phyloP scores from a whole-genome alignment of 495 filamentous ascomycete genomes.

The Tuber microsphaerosporum region DNA sequence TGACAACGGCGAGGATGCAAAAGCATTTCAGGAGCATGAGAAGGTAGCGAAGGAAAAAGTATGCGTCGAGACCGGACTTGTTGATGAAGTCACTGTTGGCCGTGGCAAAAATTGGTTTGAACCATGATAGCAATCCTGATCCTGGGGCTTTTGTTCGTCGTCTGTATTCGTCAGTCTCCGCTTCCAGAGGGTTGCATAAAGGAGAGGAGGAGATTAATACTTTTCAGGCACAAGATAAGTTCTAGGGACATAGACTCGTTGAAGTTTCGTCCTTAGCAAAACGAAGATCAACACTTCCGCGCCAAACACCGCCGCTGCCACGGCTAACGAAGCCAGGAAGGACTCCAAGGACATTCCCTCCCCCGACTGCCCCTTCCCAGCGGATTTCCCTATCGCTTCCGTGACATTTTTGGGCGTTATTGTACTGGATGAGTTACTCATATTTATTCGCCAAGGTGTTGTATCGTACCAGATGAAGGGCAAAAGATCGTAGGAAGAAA shows the following conservation, averaged over 20 bases:
- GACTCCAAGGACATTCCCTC: constrained; percentile 54
- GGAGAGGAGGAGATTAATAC: constrained; percentile 58
- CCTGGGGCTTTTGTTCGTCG: constrained; percentile 36
- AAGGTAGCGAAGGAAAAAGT: constrained; percentile 94
- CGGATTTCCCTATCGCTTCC: not conserved
- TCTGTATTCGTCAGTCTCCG: constrained; percentile 17
- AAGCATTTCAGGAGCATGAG: constrained; percentile 92
- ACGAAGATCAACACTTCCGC: constrained; percentile 70
- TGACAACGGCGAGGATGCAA: constrained; percentile 65
- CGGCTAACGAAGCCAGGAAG: constrained; percentile 69
- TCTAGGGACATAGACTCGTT: constrained; percentile 85
- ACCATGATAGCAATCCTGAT: constrained; percentile 37
- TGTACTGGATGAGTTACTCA: constrained; percentile 2
- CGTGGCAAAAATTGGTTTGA: constrained; percentile 56
- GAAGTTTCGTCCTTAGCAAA: constrained; percentile 67
- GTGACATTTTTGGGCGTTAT: constrained; percentile 3
- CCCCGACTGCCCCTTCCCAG: constrained; percentile 44
- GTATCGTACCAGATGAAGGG: not conserved
- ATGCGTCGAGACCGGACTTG: constrained; percentile 93
- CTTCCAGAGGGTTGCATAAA: not conserved
- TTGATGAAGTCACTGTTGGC: constrained; percentile 71
- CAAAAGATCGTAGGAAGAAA: not conserved
- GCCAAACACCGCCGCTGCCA: constrained; percentile 67
- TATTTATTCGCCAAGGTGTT: not conserved
- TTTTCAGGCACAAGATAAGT: constrained; percentile 86